These are phyloP conservation scores for Zymoseptoria brevis DNA, from an alignment of 2,329 filamentous ascomycete species.

Conservation along the genomic window DNA sequence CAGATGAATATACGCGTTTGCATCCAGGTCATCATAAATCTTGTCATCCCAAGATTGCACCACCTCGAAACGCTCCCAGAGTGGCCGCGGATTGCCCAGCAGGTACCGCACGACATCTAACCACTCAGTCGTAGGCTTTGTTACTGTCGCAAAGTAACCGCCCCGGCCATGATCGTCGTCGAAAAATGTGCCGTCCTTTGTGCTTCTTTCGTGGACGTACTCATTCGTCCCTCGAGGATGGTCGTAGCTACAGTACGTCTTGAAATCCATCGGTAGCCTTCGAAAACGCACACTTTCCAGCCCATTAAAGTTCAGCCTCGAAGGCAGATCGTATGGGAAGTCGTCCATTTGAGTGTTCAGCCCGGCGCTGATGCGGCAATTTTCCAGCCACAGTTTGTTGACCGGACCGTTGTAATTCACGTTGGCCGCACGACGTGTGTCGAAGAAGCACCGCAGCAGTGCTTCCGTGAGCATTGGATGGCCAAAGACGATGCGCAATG, in stretches of 20 bases:
- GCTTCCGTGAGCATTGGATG: constrained; percentile 35
- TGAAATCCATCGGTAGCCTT: constrained; percentile 27
- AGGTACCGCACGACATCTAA: not conserved
- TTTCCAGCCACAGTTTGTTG: constrained; percentile 40
- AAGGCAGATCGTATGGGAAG: constrained; percentile 18
- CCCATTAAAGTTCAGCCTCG: constrained; percentile 22
- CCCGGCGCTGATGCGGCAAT: constrained; percentile 31
- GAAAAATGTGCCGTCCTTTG: not conserved
- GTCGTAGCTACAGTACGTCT: not conserved
- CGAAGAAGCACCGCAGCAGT: constrained; percentile 35
- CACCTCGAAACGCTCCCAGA: not conserved
- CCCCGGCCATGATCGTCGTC: too few relatives aligned
- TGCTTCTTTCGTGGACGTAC: not conserved
- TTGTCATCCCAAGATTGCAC: not conserved
- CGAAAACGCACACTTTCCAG: constrained; percentile 38
- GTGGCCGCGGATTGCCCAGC: not conserved
- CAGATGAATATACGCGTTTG: not conserved
- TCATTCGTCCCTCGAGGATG: not conserved
- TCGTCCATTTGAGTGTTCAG: constrained; percentile 6
- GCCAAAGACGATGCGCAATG: constrained; percentile 38
- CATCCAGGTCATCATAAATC: not conserved
- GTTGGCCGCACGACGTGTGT: constrained; percentile 12
- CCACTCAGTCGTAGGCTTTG: not conserved
- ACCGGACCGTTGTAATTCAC: constrained; percentile 27
- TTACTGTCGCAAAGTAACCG: too few relatives aligned